A percentile compares a stretch with the other conserved stretches of the same genome.
phyloP scores from a whole-genome alignment of 306 rosid species.

The Glycyrrhiza uralensis region DNA sequence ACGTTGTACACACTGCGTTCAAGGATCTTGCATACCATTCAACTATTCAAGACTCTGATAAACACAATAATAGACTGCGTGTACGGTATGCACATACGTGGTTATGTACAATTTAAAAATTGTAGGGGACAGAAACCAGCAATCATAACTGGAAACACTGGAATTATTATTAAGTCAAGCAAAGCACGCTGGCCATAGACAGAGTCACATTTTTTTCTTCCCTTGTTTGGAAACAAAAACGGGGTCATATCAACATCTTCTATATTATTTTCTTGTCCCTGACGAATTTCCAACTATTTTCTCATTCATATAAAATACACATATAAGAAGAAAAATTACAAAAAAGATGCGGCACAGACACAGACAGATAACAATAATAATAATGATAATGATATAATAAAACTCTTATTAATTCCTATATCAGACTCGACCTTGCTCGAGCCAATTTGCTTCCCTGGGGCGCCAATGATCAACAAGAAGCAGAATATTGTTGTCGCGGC shows the following conservation, averaged over 20 bases:
- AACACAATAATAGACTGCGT: neutral
- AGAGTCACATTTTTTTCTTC: neutral
- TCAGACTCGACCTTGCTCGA: conserved; percentile 35
- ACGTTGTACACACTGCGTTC: neutral
- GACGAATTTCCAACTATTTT: conserved; percentile 47
- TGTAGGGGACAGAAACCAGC: conserved; percentile 7
- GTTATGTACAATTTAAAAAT: conserved; percentile 5
- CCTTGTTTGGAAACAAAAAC: conserved; percentile 26
- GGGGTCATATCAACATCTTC: conserved; percentile 59
- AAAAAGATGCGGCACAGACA: conserved; percentile 35
- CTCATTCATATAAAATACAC: conserved; percentile 44
- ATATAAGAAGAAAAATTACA: conserved; percentile 1
- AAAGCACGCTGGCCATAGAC: neutral
- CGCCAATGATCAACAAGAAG: conserved; percentile 3
- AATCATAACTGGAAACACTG: conserved; percentile 20
- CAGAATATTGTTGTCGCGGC: neutral
- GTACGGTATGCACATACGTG: neutral
- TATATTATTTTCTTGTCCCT: conserved; percentile 54
- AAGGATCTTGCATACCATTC: conserved; percentile 24
- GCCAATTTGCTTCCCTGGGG: conserved; percentile 35
- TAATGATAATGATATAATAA: neutral
- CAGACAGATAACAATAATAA: neutral
- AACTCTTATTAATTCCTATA: conserved; percentile 43
- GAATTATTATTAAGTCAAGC: conserved; percentile 29
- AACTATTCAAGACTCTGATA: neutral